Evolutionary conservation across 164 flowering plant genomes (phyloP), one percentile per base, ranked within the genome.

Genomic region (Chloranthus sessilifolius): DNA sequence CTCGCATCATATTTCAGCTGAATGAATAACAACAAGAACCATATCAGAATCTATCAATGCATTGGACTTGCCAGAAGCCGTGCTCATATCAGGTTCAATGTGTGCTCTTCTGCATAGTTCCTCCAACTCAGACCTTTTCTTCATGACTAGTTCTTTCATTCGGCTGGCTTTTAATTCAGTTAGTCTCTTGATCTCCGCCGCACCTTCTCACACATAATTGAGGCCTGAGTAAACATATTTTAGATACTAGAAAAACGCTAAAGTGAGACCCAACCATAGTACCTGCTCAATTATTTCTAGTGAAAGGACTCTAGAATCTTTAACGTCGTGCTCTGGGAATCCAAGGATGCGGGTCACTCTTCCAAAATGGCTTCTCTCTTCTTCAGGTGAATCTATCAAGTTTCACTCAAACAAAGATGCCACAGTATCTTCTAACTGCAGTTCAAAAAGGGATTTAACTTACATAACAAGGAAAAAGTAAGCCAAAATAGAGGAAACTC

Each of bases 21-120:
- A 4, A 27, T 26, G 24, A n/a, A 44, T 4, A n/a, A n/a, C n/a
- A 19, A 37, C 7, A 23, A 58, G 15, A 28, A 26, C 7, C 39
- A 26, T 67, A 89, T 95, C 97, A 53, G 98, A 87, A 69, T 87
- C 95, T 21, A 90, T 87, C 75, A 90, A 29, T 43, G 96, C 98
- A 68, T 49, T 74, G 11, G 86, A 63, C 70, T 87, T 90, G 68
- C 87, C 98, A 59, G 72, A 70, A 64, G 84, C 71, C 23, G 98
- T 87, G 69, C 82, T 87, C 45, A 65, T 66, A 64, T 90, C 95
- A 49, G 98, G 87, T 67, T 81, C 85, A 38, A 90, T 76, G 59
- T 87, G 98, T 38, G 73, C 69, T 50, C 66, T 57, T 61, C 70
- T 58, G 69, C 98, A 90, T 37, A 85, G 63, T 45, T 87, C 88